A percentile compares a stretch with the other conserved stretches of the same genome.
Conservation (phyloP, 2,329 filamentous ascomycete genomes). For the Epicoccum nigrum region DNA sequence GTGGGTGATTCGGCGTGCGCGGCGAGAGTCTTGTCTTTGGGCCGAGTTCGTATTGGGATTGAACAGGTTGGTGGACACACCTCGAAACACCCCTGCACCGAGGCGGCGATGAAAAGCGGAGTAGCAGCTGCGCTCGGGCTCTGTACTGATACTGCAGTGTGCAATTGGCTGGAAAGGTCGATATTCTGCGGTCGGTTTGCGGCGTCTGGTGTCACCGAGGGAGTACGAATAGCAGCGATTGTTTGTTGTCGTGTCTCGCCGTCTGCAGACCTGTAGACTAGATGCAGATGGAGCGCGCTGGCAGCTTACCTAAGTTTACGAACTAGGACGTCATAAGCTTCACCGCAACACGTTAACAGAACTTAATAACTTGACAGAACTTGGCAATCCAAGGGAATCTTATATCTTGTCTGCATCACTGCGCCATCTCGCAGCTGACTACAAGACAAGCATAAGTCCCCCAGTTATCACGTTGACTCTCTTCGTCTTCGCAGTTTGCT, state of each 20-base stretch:
- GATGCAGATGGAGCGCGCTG: slow-evolving; percentile 12
- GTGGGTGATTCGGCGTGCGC: slow-evolving; percentile 1
- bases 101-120: slow-evolving; percentile 38
- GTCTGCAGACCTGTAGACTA: slow-evolving; percentile 7
- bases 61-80: slow-evolving; percentile 29
- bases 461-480: too few relatives aligned
- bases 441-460: too few relatives aligned
- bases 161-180: slow-evolving; percentile 13
- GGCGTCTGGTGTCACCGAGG: slow-evolving; percentile 10
- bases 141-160: slow-evolving; percentile 3
- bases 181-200: slow-evolving; percentile 2
- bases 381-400: too few relatives aligned
- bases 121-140: slow-evolving; percentile 25
- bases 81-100: slow-evolving; percentile 31
- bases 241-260: slow-evolving; percentile 31
- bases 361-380: neutral
- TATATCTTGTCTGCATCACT: too few relatives aligned
- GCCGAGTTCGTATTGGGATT: slow-evolving; percentile 31
- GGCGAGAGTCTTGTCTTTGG: slow-evolving; percentile 10
- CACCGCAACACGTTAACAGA: neutral
- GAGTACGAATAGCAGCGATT: slow-evolving; percentile 23
- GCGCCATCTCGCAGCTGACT: too few relatives aligned
- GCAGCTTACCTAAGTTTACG: slow-evolving; percentile 2
- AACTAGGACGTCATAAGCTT: neutral
- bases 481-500: too few relatives aligned